phyloP scores from a whole-genome alignment of 345 rosid species.

The Eucalyptus pumila region DNA sequence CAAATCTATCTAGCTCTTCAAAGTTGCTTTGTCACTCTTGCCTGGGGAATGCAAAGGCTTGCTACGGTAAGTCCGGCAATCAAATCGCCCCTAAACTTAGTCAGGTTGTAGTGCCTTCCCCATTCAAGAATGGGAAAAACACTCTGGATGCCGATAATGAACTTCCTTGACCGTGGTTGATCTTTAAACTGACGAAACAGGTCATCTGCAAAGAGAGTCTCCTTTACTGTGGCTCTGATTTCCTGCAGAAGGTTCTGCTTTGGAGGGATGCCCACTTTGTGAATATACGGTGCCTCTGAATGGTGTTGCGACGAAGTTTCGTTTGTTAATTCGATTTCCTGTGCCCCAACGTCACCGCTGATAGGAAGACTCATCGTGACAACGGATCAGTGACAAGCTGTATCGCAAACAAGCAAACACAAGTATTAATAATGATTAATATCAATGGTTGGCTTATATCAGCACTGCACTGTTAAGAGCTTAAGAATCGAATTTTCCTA shows the following conservation, averaged over 20 bases:
- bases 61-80: slow-evolving; percentile 41
- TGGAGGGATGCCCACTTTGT: slow-evolving; percentile 19
- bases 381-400: background rate
- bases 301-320: background rate
- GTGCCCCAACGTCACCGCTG: background rate
- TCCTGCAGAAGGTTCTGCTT: slow-evolving; percentile 15
- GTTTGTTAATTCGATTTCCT: background rate
- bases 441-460: background rate
- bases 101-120: slow-evolving; percentile 23
- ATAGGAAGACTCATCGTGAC: background rate
- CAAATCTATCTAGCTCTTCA: background rate
- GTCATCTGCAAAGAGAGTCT: slow-evolving; percentile 39
- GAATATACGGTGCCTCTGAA: background rate
- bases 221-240: slow-evolving; percentile 12
- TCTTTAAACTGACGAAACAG: slow-evolving; percentile 27
- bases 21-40: background rate
- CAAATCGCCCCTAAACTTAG: slow-evolving; percentile 24
- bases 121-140: slow-evolving; percentile 32
- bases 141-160: slow-evolving; percentile 22
- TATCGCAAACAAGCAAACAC: background rate
- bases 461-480: background rate
- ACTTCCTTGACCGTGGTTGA: slow-evolving; percentile 12
- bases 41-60: slow-evolving; percentile 51
- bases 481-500: background rate
- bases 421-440: background rate